phyloP scores from a whole-genome alignment of 192 early-diverging fungal species.

The Coemansia sp. region DNA sequence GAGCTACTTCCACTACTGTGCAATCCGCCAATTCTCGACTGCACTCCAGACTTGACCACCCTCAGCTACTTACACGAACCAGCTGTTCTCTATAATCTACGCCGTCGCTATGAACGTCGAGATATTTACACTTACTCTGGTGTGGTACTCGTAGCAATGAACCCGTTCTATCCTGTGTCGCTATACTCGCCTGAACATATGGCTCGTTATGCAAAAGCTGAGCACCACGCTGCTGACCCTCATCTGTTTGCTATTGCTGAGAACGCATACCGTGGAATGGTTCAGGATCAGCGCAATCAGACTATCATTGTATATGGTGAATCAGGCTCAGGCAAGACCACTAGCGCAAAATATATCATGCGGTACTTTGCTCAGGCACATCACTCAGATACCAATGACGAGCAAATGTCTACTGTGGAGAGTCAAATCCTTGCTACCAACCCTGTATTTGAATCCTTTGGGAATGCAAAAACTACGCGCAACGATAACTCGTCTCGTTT shows the following conservation, averaged over 20 bases:
- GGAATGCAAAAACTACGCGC: slow-evolving; percentile 73
- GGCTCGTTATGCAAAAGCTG: slow-evolving; percentile 83
- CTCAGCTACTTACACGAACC: slow-evolving; percentile 94
- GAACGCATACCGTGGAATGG: slow-evolving; percentile 94
- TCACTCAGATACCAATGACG: slow-evolving; percentile 58
- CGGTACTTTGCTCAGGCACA: slow-evolving; percentile 89
- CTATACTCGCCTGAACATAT: slow-evolving; percentile 89
- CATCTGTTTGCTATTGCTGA: slow-evolving; percentile 99
- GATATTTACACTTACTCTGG: slow-evolving; percentile 99
- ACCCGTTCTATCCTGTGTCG: slow-evolving; percentile 83
- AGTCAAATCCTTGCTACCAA: slow-evolving; percentile 70
- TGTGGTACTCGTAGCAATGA: slow-evolving; percentile 96
- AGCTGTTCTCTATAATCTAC: slow-evolving; percentile 89
- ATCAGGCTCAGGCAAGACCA: slow-evolving; percentile 96
- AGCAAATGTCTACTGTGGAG: slow-evolving; percentile 48
- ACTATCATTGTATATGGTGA: slow-evolving; percentile 98
- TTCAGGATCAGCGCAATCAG: slow-evolving; percentile 89
- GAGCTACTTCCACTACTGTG: slow-evolving; percentile 79
- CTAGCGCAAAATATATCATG: slow-evolving; percentile 97
- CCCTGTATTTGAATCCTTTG: slow-evolving; percentile 85
- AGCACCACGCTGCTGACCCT: slow-evolving; percentile 65
- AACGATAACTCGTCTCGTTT: slow-evolving; percentile 87
- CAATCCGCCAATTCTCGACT: slow-evolving; percentile 89
- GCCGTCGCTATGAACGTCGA: slow-evolving; percentile 82
- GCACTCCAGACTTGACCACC: slow-evolving; percentile 84